Conservation (phyloP, 176 grass and related monocot genomes). For the Paspalum notatum region DNA sequence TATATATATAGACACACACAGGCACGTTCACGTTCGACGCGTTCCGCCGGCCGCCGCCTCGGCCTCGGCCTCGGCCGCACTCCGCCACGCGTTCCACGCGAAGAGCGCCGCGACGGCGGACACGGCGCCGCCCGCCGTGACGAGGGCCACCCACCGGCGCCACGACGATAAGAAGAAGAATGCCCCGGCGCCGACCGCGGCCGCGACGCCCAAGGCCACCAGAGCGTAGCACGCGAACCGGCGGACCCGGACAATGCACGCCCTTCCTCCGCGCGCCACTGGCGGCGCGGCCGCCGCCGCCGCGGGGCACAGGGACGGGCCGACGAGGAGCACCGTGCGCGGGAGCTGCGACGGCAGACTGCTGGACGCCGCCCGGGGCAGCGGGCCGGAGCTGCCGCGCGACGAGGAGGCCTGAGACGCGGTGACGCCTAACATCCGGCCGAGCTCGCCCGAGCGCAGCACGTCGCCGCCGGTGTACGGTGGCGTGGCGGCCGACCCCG, state of each 20-base stretch:
- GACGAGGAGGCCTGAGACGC: conserved; percentile 49
- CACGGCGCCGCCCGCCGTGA: conserved; percentile 40
- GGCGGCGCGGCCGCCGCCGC: not conserved
- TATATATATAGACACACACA: no score
- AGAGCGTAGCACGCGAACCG: conserved; percentile 63
- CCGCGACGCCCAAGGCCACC: conserved; percentile 30
- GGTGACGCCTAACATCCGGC: conserved; percentile 84
- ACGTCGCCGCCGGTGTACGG: conserved; percentile 87
- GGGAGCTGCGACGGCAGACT: conserved; percentile 71
- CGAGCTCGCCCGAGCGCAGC: conserved; percentile 67
- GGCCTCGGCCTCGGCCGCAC: conserved; percentile 55
- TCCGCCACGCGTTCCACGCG: conserved; percentile 54
- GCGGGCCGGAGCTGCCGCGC: conserved; percentile 46
- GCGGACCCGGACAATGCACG: conserved; percentile 31
- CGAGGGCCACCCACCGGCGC: conserved; percentile 49
- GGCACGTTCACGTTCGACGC: no score
- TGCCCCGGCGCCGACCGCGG: conserved; percentile 55
- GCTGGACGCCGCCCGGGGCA: conserved; percentile 33
- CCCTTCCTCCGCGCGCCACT: not conserved
- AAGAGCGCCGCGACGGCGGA: conserved; percentile 36
- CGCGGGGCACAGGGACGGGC: conserved; percentile 46
- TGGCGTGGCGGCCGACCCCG: conserved; percentile 52
- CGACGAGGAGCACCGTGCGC: conserved; percentile 64
- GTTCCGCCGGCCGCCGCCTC: no score
- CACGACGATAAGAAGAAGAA: conserved; percentile 56